Percentiles rank a stretch among this genome's conserved stretches.
phyloP scores from a whole-genome alignment of 2,329 filamentous ascomycete genomes.

The Sporothrix luriei region DNA sequence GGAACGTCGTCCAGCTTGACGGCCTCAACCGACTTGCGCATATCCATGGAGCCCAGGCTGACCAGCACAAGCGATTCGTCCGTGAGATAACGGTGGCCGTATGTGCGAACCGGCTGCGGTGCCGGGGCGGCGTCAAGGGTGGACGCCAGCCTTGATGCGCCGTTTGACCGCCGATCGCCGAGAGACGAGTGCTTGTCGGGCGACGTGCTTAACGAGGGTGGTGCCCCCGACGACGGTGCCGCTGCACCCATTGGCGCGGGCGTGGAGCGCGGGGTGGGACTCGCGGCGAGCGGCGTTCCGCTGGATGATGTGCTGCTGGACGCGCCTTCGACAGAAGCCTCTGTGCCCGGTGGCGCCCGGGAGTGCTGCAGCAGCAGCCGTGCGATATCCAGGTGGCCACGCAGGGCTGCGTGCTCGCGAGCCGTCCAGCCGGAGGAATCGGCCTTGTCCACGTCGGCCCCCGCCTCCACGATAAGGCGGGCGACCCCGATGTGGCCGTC shows the following conservation, averaged over 20 bases:
- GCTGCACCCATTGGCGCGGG: conserved; percentile 29
- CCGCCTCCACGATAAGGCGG: conserved; percentile 74
- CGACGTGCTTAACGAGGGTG: conserved; percentile 47
- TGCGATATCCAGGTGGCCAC: conserved; percentile 84
- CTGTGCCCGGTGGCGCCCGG: conserved; percentile 37
- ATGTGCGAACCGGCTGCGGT: conserved; percentile 82
- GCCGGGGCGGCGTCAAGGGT: conserved; percentile 41
- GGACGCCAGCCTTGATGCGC: conserved; percentile 49
- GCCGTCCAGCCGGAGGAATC: conserved; percentile 95
- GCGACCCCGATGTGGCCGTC: conserved; percentile 79
- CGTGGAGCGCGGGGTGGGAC: neutral
- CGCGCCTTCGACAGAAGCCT: conserved; percentile 36
- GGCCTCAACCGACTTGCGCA: conserved; percentile 75
- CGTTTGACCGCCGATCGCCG: conserved; percentile 60
- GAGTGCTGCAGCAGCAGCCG: conserved; percentile 64
- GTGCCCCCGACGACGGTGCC: conserved; percentile 33
- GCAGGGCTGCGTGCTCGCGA: conserved; percentile 85
- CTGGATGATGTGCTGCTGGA: neutral
- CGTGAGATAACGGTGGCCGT: conserved; percentile 91
- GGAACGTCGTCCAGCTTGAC: conserved; percentile 89
- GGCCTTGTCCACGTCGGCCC: conserved; percentile 70
- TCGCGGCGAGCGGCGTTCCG: neutral
- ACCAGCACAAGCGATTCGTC: conserved; percentile 88
- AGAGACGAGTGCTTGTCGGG: conserved; percentile 61
- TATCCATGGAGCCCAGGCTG: conserved; percentile 92